These are phyloP conservation scores for Neurospora sublineolata DNA, from an alignment of 495 filamentous ascomycete genomes.

Conservation along the genomic window DNA sequence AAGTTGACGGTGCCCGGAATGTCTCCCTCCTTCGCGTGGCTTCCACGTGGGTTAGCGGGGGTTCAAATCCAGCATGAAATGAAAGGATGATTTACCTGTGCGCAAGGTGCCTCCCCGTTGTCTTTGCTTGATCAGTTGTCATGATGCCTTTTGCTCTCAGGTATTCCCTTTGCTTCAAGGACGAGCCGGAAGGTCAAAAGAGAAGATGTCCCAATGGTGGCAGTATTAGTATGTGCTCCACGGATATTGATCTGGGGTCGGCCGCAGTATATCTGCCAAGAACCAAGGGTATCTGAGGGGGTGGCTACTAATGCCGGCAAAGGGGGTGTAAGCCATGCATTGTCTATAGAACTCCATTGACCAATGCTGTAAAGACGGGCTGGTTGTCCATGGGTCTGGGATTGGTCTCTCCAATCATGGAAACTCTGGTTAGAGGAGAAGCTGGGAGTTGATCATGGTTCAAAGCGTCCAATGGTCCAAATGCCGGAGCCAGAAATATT, in stretches of 20 bases:
- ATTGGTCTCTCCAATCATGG: not conserved
- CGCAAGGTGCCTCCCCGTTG: not conserved
- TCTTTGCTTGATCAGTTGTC: not conserved
- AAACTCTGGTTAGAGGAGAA: rapidly evolving
- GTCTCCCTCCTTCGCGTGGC: constrained; percentile 47
- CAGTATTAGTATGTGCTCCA: not conserved
- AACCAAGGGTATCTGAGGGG: not conserved
- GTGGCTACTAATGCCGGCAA: not conserved
- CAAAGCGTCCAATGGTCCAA: not conserved
- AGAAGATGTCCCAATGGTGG: not conserved
- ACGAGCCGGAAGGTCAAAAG: not conserved
- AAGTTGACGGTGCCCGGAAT: constrained; percentile 50
- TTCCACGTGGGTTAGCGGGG: constrained; percentile 11
- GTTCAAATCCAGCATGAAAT: not conserved
- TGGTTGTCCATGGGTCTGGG: not conserved
- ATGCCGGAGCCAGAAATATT: not conserved
- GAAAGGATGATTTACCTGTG: not conserved
- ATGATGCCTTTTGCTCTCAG: not conserved
- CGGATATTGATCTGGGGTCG: not conserved
- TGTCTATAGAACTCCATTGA: not conserved
- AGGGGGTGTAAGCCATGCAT: not conserved
- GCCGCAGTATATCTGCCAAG: not conserved
- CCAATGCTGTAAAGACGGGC: not conserved
- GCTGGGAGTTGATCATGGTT: not conserved
- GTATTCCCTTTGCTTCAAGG: not conserved